These are phyloP conservation scores for Ophiostoma novo-ulmi DNA, from an alignment of 2,329 filamentous ascomycete genomes.

Conservation along the genomic window DNA sequence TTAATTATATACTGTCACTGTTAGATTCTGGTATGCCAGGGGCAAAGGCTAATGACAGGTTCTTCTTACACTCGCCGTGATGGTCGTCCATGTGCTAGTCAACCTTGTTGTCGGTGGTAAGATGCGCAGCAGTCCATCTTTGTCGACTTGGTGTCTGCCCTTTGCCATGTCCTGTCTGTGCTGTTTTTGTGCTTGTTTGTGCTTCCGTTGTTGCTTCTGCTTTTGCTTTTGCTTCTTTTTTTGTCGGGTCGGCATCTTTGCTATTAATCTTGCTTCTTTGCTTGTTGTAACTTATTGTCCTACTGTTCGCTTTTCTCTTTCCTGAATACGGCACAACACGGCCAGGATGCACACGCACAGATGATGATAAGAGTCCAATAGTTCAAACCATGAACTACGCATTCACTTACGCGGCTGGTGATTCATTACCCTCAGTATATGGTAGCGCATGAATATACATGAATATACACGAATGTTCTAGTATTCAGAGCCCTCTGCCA, in stretches of 20 bases:
- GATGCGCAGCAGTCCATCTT: neutral
- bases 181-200: neutral
- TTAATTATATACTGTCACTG: slow-evolving; percentile 31
- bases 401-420: neutral
- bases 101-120: neutral
- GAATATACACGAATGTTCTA: neutral
- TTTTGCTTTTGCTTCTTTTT: neutral
- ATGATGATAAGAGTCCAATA: neutral
- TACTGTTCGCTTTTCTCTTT: neutral
- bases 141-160: neutral
- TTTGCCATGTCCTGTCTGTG: slow-evolving; percentile 5
- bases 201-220: neutral
- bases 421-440: neutral
- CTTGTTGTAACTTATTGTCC: neutral
- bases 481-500: neutral
- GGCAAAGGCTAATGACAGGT: neutral
- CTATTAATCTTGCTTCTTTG: neutral
- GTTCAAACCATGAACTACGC: neutral
- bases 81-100: neutral
- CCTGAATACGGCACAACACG: neutral
- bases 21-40: neutral
- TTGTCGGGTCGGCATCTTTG: neutral
- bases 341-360: neutral
- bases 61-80: neutral
- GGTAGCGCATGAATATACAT: neutral